Evolutionary conservation across 306 rosid genomes (phyloP), one percentile per base, ranked within the genome.

Genomic region (Datisca glomerata): DNA sequence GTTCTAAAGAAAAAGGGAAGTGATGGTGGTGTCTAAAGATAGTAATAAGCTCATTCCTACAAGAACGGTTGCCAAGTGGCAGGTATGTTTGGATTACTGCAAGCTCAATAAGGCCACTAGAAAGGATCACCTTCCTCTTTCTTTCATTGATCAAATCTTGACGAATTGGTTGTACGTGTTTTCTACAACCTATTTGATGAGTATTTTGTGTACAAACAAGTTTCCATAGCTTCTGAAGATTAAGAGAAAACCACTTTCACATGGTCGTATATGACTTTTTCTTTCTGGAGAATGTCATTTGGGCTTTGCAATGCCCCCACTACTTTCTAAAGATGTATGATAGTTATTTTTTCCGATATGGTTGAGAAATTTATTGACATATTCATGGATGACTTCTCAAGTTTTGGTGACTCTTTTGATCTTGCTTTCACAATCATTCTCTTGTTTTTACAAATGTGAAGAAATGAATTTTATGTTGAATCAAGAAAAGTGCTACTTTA

Each of bases 21-120:
- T 8, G 8, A 25, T 8, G 8, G 20, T 41, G 67, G 49, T 69
- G n/a, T n/a, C n/a, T n/a, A 25, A 25, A 4, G 31, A 25, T 4
- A 4, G 6, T 4, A 25, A 25, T 4, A 8, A 25, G 31, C 31
- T 25, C 8, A 25, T 25, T 25, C 31, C 31, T 4, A 25, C 31
- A 34, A n/a, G 39, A 12, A n/a, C 14, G 4, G 13, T 34, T 4
- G 11, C 39, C 3, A n/a, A 3, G 13, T 8, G 8, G 39, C 10
- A 3, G 3, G 39, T 34, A 3, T 34, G 39, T 34, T 3, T 34
- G 13, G 39, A 34, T 3, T 34, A 34, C 3, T 3, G 8, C 6
- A 34, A 34, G 39, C 14, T 34, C 10, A 34, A 34, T 12, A 8
- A 12, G 3, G 39, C 4, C 8, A 34, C 3, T 3, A 6, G 13